Evolutionary conservation across 805 yeast species (phyloP), one percentile per base, ranked within the genome.

Genomic region (Torulaspora gathmanii): DNA sequence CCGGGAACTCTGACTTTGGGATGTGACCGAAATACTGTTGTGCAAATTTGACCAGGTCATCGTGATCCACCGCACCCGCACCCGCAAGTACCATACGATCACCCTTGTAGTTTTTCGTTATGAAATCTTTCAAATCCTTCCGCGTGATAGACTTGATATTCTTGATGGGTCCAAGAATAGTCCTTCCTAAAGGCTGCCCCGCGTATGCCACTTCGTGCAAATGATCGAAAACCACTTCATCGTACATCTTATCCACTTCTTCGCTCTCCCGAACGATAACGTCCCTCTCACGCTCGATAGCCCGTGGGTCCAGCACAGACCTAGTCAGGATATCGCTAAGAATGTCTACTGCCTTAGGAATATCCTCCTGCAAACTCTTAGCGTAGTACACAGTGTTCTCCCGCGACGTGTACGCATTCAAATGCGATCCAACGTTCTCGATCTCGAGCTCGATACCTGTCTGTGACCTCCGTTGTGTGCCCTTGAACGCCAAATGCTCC

Each of bases 81-180:
- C 96, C 98, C 33, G 90, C 95, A n/a, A 93, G 73, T 1, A 93
- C 98, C 98, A 93, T 93, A 60, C 98, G 75, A 69, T 93, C 97
- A 33, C 97, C 95, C 60, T 85, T 86, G 70, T 93, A 93, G 71
- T 93, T 93, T 33, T 83, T 80, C 27, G 75, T 70, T 59, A 93
- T 93, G 68, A 90, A 93, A 54, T 79, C 74, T 45, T 78, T 80
- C 61, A 93, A 73, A 64, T 93, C 96, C 5, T 72, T 70, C 60
- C 87, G 77, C 52, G 83, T 74, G 53, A 93, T 87, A 29, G 89
- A 79, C 63, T 79, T 78, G 60, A 93, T 93, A 66, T 89, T 83
- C 52, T 86, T 86, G 49, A 89, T 77, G 15, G 99, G 98, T 0
- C 99, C 99, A 49, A 93, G 72, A 47, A 93, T 93, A 7, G 99